These are phyloP conservation scores for Kodamaea laetipori DNA, from an alignment of 805 yeast genomes.

Conservation along the genomic window DNA sequence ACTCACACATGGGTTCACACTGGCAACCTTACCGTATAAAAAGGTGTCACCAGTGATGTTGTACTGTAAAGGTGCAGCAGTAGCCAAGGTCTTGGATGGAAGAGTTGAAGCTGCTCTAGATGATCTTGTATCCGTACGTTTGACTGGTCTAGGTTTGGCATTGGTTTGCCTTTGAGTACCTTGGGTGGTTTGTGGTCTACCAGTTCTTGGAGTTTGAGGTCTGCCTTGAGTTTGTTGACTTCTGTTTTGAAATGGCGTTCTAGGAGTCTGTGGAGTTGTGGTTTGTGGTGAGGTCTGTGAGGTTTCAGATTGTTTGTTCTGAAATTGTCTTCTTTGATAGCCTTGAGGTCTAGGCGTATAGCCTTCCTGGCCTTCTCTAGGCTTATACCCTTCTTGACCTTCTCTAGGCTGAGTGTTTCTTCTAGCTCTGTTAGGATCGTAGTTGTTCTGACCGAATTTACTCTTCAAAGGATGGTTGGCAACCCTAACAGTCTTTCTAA, in stretches of 20 bases:
- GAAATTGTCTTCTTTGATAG: no score
- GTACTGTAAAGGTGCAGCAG: conserved; percentile 21
- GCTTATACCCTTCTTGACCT: neutral
- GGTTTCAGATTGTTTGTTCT: no score
- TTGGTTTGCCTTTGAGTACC: conserved; percentile 7
- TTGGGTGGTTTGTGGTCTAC: neutral
- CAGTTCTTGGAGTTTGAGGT: neutral
- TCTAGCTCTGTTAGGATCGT: neutral
- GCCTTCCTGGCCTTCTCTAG: no score
- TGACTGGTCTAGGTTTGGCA: neutral
- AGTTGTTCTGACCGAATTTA: conserved; percentile 8
- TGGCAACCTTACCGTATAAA: conserved; percentile 41
- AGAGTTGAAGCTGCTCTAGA: neutral
- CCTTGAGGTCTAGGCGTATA: no score
- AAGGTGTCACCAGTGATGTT: conserved; percentile 29
- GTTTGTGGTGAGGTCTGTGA: no score
- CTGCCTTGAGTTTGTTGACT: neutral
- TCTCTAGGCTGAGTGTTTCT: neutral
- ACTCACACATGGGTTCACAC: conserved; percentile 27
- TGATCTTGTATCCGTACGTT: conserved; percentile 6
- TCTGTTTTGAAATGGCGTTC: no score
- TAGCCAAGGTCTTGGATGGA: conserved; percentile 10
- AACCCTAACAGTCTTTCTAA: conserved; percentile 9
- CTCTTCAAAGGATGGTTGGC: conserved; percentile 17
- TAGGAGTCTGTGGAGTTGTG: neutral